phyloP scores from a whole-genome alignment of 106 monocot species.

The Triglochin maritima region DNA sequence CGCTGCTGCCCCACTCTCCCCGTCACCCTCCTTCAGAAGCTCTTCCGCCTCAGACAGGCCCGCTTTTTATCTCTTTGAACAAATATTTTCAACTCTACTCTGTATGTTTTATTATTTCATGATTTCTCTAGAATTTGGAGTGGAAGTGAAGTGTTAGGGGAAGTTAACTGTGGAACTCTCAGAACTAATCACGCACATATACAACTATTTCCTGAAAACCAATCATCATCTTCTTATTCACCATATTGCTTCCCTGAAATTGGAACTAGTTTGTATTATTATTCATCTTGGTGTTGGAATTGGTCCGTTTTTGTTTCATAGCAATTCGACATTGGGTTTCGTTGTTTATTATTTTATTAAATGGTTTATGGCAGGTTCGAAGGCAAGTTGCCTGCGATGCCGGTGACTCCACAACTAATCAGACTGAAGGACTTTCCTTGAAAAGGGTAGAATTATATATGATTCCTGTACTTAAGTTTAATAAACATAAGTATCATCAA shows the following conservation, averaged over 20 bases:
- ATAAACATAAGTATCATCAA: not conserved
- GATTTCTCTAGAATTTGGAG: not conserved
- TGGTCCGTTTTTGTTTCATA: not conserved
- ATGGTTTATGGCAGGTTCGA: conserved; percentile 27
- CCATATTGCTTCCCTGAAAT: not conserved
- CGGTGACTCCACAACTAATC: not conserved
- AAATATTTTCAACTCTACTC: not conserved
- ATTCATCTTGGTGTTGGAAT: not conserved
- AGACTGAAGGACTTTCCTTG: conserved; percentile 1
- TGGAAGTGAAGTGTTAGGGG: not conserved
- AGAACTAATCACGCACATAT: not conserved
- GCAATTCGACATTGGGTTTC: not conserved
- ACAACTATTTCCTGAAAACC: not conserved
- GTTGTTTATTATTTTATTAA: not conserved
- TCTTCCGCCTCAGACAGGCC: conserved; percentile 86
- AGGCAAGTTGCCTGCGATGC: conserved; percentile 12
- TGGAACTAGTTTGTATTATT: too few relatives aligned
- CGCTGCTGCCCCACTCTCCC: conserved; percentile 76
- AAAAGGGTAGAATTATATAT: conserved; percentile 44
- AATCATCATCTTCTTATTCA: not conserved
- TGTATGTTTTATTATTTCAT: not conserved
- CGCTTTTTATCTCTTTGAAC: not conserved
- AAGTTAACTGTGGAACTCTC: not conserved
- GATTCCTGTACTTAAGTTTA: not conserved
- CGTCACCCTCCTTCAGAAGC: conserved; percentile 62